A percentile compares a stretch with the other conserved stretches of the same genome.
These are phyloP conservation scores for Penicillium ochrochloron DNA, from an alignment of 495 filamentous ascomycete species.

Conservation along the genomic window DNA sequence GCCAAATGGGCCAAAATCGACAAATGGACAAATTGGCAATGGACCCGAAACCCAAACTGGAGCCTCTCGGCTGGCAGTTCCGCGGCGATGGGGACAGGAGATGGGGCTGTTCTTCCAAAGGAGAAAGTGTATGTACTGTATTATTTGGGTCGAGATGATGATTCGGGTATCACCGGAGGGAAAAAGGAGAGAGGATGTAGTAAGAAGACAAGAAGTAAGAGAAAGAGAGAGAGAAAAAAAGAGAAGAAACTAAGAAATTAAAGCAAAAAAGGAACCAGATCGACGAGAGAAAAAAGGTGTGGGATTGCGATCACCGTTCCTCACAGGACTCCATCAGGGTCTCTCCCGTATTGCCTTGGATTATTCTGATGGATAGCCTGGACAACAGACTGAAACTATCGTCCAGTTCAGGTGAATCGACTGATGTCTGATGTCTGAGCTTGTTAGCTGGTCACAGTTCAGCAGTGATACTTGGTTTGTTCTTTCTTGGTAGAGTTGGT, in stretches of 20 bases:
- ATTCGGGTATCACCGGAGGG: not conserved
- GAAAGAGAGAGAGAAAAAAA: slow-evolving; percentile 9
- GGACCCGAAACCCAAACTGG: slow-evolving; percentile 3
- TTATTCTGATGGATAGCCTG: slow-evolving; percentile 10
- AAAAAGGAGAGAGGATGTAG: not conserved
- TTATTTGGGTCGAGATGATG: not conserved
- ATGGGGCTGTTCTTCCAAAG: not conserved
- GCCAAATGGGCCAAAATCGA: not conserved
- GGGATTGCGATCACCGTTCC: slow-evolving; percentile 33
- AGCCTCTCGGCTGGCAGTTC: not conserved
- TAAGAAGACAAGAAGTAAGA: slow-evolving; percentile 4
- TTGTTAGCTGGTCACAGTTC: not conserved
- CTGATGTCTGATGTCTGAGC: not conserved
- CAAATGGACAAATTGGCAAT: not conserved
- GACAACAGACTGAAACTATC: not conserved
- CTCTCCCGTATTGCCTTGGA: slow-evolving; percentile 20
- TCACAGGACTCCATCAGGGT: slow-evolving; percentile 33
- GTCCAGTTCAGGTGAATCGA: not conserved
- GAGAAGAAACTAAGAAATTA: not conserved
- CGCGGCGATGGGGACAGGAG: not conserved
- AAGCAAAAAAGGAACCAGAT: slow-evolving; percentile 30
- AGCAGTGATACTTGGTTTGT: not conserved
- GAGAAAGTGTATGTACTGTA: slow-evolving; percentile 57
- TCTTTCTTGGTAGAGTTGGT: not conserved
- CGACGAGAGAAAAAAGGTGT: slow-evolving; percentile 23